Evolutionary conservation across 768 basidiomycete genomes (phyloP).

Genomic region (Psilocybe azurescens): DNA sequence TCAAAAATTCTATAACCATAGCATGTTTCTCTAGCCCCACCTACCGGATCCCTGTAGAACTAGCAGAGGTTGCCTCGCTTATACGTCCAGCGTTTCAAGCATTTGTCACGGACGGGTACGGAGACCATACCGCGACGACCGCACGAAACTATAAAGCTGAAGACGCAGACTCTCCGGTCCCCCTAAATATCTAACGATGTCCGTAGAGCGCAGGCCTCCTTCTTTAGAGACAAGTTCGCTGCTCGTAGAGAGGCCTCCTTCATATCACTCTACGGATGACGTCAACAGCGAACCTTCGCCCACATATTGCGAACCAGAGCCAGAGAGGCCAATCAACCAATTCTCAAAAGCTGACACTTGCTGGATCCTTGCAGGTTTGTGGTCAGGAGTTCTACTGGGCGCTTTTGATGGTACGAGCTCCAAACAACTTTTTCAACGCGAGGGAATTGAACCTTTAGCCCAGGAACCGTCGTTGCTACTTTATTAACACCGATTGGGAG

Average conservation of each 20-base stretch:
- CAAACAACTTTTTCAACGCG: conserved; percentile 9
- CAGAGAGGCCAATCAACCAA: conserved; percentile 38
- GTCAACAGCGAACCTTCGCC: conserved; percentile 35
- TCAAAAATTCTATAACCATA: conserved; percentile 43
- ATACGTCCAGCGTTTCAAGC: conserved; percentile 27
- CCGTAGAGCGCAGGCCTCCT: conserved; percentile 47
- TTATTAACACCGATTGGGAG: conserved; percentile 86
- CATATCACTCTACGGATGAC: conserved; percentile 52
- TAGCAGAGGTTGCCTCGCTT: conserved; percentile 18
- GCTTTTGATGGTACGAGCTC: conserved; percentile 75
- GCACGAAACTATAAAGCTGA: conserved; percentile 29
- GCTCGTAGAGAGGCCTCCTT: conserved; percentile 52
- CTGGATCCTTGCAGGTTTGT: conserved; percentile 80
- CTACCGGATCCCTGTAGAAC: conserved; percentile 17
- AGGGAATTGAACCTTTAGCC: conserved; percentile 14
- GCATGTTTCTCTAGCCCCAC: conserved; percentile 38
- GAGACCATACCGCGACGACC: conserved; percentile 27
- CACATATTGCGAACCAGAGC: conserved; percentile 33
- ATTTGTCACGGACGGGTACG: conserved; percentile 42
- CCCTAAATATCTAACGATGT: conserved; percentile 45
- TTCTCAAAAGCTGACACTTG: conserved; percentile 58
- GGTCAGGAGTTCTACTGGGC: conserved; percentile 84
- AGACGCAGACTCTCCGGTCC: conserved; percentile 24
- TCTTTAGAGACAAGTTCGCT: conserved; percentile 62
- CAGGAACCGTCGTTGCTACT: conserved; percentile 88